Conservation (phyloP, 805 yeast genomes). For the Candida ortonii region DNA sequence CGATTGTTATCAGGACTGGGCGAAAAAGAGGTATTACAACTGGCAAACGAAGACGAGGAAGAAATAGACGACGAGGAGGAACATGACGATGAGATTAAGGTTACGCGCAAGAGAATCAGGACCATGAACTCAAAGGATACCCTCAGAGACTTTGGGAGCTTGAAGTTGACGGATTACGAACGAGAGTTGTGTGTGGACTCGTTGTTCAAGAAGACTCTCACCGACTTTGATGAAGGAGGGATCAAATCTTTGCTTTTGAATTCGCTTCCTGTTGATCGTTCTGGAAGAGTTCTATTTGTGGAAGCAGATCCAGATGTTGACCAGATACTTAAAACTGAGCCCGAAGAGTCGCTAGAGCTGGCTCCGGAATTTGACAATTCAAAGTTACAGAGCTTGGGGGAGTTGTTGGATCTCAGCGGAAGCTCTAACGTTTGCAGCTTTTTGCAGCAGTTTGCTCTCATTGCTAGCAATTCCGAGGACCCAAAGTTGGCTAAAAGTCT, state of each 20-base stretch:
- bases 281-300: constrained; percentile 63
- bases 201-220: constrained; percentile 66
- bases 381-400: no score
- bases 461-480: not conserved
- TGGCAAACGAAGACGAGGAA: constrained; percentile 25
- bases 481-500: constrained; percentile 3
- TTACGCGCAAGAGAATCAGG: constrained; percentile 16
- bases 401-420: no score
- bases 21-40: no score
- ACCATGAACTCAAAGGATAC: constrained; percentile 2
- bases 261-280: constrained; percentile 51
- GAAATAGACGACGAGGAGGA: constrained; percentile 20
- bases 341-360: no score
- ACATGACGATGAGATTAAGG: constrained; percentile 21
- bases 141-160: constrained; percentile 38
- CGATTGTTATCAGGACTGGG: constrained; percentile 68
- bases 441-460: no score
- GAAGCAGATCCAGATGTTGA: no score
- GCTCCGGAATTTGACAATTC: no score
- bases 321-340: no score
- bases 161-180: constrained; percentile 55
- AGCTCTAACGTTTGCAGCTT: no score
- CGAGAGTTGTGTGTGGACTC: constrained; percentile 69
- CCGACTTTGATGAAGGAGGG: constrained; percentile 83
- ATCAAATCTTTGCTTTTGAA: constrained; percentile 67